A percentile compares a stretch with the other conserved stretches of the same genome.
These are phyloP conservation scores for Streptanthus diversifolius DNA, from an alignment of 345 rosid species.

Conservation along the genomic window DNA sequence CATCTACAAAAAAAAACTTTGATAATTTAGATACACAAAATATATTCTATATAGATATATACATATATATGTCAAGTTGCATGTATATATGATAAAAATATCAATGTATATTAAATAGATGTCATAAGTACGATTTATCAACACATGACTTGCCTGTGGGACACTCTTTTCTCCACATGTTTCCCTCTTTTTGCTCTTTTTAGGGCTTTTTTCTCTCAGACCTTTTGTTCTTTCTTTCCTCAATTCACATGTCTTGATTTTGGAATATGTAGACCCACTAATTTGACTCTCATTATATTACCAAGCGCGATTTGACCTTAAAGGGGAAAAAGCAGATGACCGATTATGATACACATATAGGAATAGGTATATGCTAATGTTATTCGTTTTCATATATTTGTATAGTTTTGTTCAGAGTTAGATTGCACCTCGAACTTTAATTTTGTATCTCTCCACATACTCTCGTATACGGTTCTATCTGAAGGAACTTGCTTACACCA, in stretches of 20 bases:
- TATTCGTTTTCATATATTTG: not conserved
- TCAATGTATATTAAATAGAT: not conserved
- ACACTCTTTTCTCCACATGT: conserved; percentile 33
- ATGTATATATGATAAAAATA: conserved; percentile 6
- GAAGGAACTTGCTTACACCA: too few relatives aligned
- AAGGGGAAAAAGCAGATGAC: not conserved
- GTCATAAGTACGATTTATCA: conserved; percentile 21
- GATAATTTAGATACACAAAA: not conserved
- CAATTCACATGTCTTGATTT: conserved; percentile 33
- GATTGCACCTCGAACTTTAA: not conserved
- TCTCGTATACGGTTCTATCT: not conserved
- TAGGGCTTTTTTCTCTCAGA: conserved; percentile 26
- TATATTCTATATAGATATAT: not conserved
- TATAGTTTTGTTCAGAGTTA: not conserved
- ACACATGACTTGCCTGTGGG: conserved; percentile 40
- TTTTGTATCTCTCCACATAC: not conserved
- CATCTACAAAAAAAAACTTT: not conserved
- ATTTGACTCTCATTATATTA: conserved; percentile 13
- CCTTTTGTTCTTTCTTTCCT: conserved; percentile 34
- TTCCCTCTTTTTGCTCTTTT: conserved; percentile 27
- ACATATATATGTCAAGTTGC: conserved; percentile 25
- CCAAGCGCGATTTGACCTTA: not conserved
- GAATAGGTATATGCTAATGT: not conserved
- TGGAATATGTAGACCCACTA: conserved; percentile 27
- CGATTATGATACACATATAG: not conserved